Base-by-base conservation (phyloP, 2,329 filamentous ascomycete genomes). In the Elsinoe perseae region DNA sequence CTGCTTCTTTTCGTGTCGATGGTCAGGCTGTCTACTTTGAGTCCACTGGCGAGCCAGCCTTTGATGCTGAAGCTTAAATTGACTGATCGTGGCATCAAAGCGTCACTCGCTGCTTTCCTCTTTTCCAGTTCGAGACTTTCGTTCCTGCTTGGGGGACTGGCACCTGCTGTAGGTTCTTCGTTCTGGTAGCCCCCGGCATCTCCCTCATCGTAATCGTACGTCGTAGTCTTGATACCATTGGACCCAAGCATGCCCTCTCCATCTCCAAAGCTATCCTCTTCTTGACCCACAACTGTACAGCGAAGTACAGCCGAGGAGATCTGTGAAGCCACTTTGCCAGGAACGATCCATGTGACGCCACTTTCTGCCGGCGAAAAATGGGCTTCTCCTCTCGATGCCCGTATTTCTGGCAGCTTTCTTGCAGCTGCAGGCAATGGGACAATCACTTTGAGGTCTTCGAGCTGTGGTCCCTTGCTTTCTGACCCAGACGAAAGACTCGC, bases 361-460 rank as follows among this genome's bases (percentile, higher is more conserved):
- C 80, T 79, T 52, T 88, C 89, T 1, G 83, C 83, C 0, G 86
- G 83, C 55, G 82, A 86, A 72, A 90, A 96, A 57, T 80, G 83
- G 2, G 89, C 90, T 62, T 97, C 92, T 32, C 91, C 92, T 61
- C 83, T 84, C 62, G 83, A 87, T 1, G 90, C 82, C 56, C 89
- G 81, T 56, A 96, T 79, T 65, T 96, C 91, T 4, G 83, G 84
- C 14, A 97, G 76, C 66, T 90, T 95, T 57, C 89, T 83, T 25
- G 56, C 52, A 23, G 83, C 81, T 3, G 81, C 73, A 2, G 92
- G 88, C 9, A 97, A 78, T 1, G 91, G 90, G 7, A 96, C 80
- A 1, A 83, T 84, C 23, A 96, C 83, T 2, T 80, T 77, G 27
- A 97, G 74, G 57, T 93, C 87, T 64, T 95, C 89, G 21, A 96